Evolutionary conservation across 73 alveolate genomes (phyloP), one percentile per base, ranked within the genome.

Genomic region (Paramecium octaurelia): DNA sequence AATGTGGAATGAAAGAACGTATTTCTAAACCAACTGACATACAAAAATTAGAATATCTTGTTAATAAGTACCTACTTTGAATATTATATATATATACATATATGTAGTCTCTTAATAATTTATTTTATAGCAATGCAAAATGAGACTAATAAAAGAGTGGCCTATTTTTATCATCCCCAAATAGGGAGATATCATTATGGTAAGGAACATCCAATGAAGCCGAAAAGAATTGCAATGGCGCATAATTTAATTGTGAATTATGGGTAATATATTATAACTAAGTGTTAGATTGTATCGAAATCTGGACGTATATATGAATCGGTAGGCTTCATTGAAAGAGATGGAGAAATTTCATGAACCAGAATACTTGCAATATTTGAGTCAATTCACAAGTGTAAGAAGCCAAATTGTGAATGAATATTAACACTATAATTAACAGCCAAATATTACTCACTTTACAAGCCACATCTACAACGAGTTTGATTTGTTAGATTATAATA

Each of bases 121-220:
- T 54, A 54, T 54, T 54, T 64, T 64, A 64, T 31, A 64, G 46
- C 31, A 34, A 31, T 31, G 46, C 27, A 64, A 64, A 64, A 34
- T 64, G 84, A 64, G 29, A 64, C 84, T 34, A 64, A 64, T 64
- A 73, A 73, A 73, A 73, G 96, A 95, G 99, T 98, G 5, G 97
- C 98, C 24, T 98, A 98, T 93, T 95, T 97, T 76, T 97, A 97
- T 76, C 98, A 98, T 91, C 96, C 93, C 60, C 94, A 95, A 84
- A 96, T 98, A 9, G 99, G 99, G 1, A 88, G 97, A 9, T 98
- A 92, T 92, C 96, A 97, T 93, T 98, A 98, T 90, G 99, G 99
- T 6, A 97, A 93, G 27, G 99, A 97, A 34, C 99, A 98, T 86
- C 99, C 99, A 11, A 98, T 98, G 99, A 98, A 98, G 86, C 99